phyloP scores from a whole-genome alignment of 192 early-diverging fungal species.

The Coemansia sp. region DNA sequence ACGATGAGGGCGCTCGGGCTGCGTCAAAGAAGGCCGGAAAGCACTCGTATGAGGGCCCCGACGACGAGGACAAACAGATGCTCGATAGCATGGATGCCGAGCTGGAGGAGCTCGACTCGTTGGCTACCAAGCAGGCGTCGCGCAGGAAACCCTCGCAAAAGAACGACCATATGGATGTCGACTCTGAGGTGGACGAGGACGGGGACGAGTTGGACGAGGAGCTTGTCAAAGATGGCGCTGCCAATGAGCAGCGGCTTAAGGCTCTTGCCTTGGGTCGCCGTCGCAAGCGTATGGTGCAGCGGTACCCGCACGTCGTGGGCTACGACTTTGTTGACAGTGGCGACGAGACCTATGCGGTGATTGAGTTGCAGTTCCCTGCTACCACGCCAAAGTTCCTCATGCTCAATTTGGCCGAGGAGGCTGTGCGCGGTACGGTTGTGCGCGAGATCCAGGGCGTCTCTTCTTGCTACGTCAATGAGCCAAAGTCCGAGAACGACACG shows the following conservation, averaged over 20 bases:
- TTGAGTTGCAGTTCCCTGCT: conserved; percentile 84
- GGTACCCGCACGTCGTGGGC: conserved; percentile 65
- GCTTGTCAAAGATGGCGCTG: conserved; percentile 42
- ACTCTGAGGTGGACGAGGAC: conserved; percentile 34
- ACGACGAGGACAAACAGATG: conserved; percentile 78
- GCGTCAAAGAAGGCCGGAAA: conserved; percentile 61
- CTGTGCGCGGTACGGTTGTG: conserved; percentile 70
- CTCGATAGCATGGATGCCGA: conserved; percentile 50
- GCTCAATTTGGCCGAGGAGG: conserved; percentile 81
- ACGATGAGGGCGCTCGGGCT: conserved; percentile 65
- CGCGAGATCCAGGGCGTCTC: conserved; percentile 84
- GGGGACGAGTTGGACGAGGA: conserved; percentile 39
- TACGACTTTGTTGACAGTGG: conserved; percentile 48
- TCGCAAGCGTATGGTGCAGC: conserved; percentile 52
- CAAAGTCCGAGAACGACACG: conserved; percentile 77
- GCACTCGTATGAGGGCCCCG: conserved; percentile 76
- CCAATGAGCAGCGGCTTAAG: conserved; percentile 44
- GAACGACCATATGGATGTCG: conserved; percentile 17
- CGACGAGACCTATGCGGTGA: conserved; percentile 32
- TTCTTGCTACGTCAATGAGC: conserved; percentile 75
- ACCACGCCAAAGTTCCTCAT: conserved; percentile 92
- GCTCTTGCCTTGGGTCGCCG: conserved; percentile 23
- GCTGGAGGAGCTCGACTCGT: conserved; percentile 38
- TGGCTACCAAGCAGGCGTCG: conserved; percentile 14
- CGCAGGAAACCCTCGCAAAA: not conserved